phyloP scores from a whole-genome alignment of 1,284 basidiomycete genomes.

The Papiliotrema terrestris region DNA sequence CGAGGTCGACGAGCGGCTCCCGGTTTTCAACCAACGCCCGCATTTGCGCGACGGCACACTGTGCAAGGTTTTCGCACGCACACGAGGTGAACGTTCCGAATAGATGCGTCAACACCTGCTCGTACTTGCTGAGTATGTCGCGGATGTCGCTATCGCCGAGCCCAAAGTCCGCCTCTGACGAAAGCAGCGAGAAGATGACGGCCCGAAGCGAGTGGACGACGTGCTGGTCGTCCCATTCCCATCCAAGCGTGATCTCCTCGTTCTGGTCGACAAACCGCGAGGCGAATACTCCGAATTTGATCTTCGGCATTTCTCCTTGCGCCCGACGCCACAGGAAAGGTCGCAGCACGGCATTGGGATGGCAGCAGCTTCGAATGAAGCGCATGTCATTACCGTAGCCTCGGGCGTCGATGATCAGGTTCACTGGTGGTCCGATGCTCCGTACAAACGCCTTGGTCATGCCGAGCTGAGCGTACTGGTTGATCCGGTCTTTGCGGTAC shows the following conservation, averaged over 20 bases:
- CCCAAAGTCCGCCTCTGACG: constrained; percentile 30
- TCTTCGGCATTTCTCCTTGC: constrained; percentile 43
- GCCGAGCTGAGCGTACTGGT: constrained; percentile 55
- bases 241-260: constrained; percentile 86
- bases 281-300: constrained; percentile 82
- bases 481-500: constrained; percentile 52
- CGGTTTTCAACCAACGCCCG: constrained; percentile 56
- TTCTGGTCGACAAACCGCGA: constrained; percentile 68
- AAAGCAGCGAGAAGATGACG: constrained; percentile 18
- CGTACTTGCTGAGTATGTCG: constrained; percentile 58
- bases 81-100: constrained; percentile 72
- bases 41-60: constrained; percentile 67
- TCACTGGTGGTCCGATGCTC: constrained; percentile 72
- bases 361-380: constrained; percentile 78
- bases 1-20: constrained; percentile 11
- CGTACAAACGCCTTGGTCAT: constrained; percentile 67
- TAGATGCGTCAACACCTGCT: constrained; percentile 67
- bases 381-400: constrained; percentile 70
- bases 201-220: constrained; percentile 68
- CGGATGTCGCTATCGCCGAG: constrained; percentile 19
- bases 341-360: constrained; percentile 81
- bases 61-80: constrained; percentile 63
- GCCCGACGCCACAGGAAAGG: constrained; percentile 58
- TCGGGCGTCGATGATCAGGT: constrained; percentile 76
- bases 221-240: constrained; percentile 96